Base-by-base conservation (phyloP, 176 grass and related monocot genomes). In the Rhipidocladum racemiflorum region DNA sequence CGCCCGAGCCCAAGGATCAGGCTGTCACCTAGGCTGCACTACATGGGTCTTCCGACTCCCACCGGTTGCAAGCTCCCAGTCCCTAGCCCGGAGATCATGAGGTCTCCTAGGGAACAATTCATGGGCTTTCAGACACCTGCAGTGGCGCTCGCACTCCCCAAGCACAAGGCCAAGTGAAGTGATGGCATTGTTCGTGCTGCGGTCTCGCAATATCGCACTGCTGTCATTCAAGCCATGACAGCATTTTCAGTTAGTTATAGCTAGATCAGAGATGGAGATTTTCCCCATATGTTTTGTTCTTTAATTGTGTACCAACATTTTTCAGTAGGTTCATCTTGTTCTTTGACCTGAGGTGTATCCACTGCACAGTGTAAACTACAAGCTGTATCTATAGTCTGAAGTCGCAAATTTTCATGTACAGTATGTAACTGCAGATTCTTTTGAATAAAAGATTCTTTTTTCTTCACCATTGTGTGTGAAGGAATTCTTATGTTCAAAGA, bases 31-130 rank as follows among this genome's bases (percentile, higher is more conserved):
- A 80, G 78, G 50, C 86, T 97, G 16, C 76, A 85, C 15, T 97
- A 91, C 86, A 97, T 97, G 94, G 91, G 94, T 12, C 85, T 71
- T 21, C 88, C 85, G 2, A 86, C 92, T 2, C 92, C 92, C 24
- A 76, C 69, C 9, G 81, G 76, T 40, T 68, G 49, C 81, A 78
- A 34, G 85, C 69, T 75, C 35, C 75, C 79, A 0, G 39, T 84
- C 40, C 91, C 75, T 11, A 94, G 80, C 80, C 86, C 80, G 3
- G 77, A 61, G 0, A 1, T 81, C 12, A 87, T 68, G 68, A 78
- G 81, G 39, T 86, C 83, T 7, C 79, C 88, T 5, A 75, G 27
- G 74, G 72, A 91, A 15, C 81, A 91, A 15, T 94, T 85, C 77
- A 53, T 81, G 14, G 93, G 93, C 34, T 88, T 98, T 60, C 92